Evolutionary conservation across 768 basidiomycete genomes (phyloP), one percentile per base, ranked within the genome.

Genomic region (Gyrodon lividus): DNA sequence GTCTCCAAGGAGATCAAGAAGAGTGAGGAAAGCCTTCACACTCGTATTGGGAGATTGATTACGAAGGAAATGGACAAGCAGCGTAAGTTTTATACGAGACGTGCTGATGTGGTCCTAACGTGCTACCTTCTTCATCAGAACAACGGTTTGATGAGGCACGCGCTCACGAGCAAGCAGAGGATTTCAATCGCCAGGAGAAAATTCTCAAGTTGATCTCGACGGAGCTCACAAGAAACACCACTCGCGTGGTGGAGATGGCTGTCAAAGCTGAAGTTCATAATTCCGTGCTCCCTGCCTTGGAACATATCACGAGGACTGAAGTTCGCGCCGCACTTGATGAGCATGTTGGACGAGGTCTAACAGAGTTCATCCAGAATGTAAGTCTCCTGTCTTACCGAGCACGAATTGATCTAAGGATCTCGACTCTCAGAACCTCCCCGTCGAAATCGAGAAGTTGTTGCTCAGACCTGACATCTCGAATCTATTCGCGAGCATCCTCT

Each of bases 41-140:
- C 68, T 34, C 82, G 86, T 42, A 84, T 94, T 52, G 85, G 85
- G n/a, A 82, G 86, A 39, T 71, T 92, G 46, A 84, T 94, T 57
- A 79, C 79, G 33, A 89, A 89, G 72, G 92, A 94, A 69, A 85
- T 94, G 78, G 92, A 93, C 63, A 92, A 87, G 70, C 90, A 93
- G 68, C 84, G 92, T 92, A 57, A 68, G 88, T 74, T 26, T 20
- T 62, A 38, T 49, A 50, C 17, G 43, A 41, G 49, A 38, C 46
- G 45, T 41, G 13, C 50, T 30, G 31, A 43, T 30, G 13, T 46
- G 26, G 14, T 6, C 44, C 47, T 60, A 30, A 55, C 59, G 33
- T 30, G 13, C n/a, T 28, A 19, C 37, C 19, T 22, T 40, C 6
- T 30, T 33, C 45, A 7, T 22, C 64, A 93, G 92, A 92, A 62